Percentiles rank a stretch among this genome's conserved stretches.
phyloP scores from a whole-genome alignment of 768 basidiomycete genomes.

The Strobilomyces confusus region DNA sequence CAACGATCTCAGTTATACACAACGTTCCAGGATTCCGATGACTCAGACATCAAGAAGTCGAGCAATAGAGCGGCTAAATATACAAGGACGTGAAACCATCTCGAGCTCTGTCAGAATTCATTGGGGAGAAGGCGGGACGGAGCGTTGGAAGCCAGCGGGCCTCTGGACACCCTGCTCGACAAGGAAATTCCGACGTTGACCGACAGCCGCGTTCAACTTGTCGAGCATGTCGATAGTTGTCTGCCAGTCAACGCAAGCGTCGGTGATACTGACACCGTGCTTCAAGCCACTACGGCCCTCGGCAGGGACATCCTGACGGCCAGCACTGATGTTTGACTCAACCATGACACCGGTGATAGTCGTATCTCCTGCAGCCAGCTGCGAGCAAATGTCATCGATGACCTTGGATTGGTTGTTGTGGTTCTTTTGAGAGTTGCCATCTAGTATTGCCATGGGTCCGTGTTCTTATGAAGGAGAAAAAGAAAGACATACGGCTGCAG shows the following conservation, averaged over 20 bases:
- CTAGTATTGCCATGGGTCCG: slow-evolving; percentile 32
- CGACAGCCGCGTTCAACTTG: slow-evolving; percentile 51
- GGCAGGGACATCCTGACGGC: slow-evolving; percentile 83
- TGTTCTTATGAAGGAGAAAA: not conserved
- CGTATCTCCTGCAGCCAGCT: slow-evolving; percentile 64
- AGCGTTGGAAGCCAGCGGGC: slow-evolving; percentile 28
- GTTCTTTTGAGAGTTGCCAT: slow-evolving; percentile 96
- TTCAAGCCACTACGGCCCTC: slow-evolving; percentile 66
- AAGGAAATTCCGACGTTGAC: slow-evolving; percentile 23
- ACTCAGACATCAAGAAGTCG: not conserved
- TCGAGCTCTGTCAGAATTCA: not conserved
- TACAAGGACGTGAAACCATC: slow-evolving; percentile 1
- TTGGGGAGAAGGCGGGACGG: slow-evolving; percentile 13
- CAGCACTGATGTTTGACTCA: slow-evolving; percentile 90
- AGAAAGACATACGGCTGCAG: slow-evolving; percentile 61
- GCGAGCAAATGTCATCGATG: slow-evolving; percentile 62
- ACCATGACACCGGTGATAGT: slow-evolving; percentile 95
- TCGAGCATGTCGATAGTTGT: slow-evolving; percentile 73
- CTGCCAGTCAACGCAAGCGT: slow-evolving; percentile 88
- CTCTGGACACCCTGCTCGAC: slow-evolving; percentile 23
- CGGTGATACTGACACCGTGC: slow-evolving; percentile 84
- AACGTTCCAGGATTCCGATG: not conserved
- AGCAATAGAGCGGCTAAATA: slow-evolving; percentile 4
- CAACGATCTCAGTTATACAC: not conserved
- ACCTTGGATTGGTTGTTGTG: slow-evolving; percentile 90